phyloP scores from a whole-genome alignment of 1,284 basidiomycete genomes.

The Taiwanofungus camphoratus region DNA sequence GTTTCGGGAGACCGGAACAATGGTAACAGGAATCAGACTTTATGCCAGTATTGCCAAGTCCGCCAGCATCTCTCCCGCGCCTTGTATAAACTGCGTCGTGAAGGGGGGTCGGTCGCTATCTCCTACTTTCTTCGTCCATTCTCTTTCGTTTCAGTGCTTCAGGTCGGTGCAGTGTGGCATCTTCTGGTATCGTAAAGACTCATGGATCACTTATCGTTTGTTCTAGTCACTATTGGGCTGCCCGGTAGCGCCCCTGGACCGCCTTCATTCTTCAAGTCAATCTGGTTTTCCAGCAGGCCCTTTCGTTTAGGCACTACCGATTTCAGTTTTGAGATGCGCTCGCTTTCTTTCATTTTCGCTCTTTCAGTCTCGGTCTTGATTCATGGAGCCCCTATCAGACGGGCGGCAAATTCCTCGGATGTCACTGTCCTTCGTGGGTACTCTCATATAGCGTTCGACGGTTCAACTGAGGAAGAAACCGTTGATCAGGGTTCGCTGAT shows the following conservation, averaged over 20 bases:
- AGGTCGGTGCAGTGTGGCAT: slow-evolving; percentile 1
- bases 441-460: slow-evolving; percentile 1
- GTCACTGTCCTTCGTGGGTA: slow-evolving; percentile 58
- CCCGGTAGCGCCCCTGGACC: slow-evolving; percentile 63
- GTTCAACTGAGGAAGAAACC: neutral
- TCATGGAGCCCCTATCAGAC: slow-evolving; percentile 45
- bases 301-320: slow-evolving; percentile 35
- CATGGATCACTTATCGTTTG: neutral
- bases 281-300: slow-evolving; percentile 42
- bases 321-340: slow-evolving; percentile 37
- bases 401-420: slow-evolving; percentile 38
- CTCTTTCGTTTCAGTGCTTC: slow-evolving; percentile 14
- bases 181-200: neutral
- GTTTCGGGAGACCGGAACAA: neutral
- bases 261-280: slow-evolving; percentile 36
- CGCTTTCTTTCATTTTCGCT: slow-evolving; percentile 33
- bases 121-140: slow-evolving; percentile 5
- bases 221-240: slow-evolving; percentile 44
- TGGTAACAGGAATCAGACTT: slow-evolving; percentile 2
- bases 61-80: neutral
- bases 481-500: slow-evolving; percentile 59
- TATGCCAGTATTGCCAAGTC: too few relatives aligned
- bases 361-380: slow-evolving; percentile 45
- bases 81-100: slow-evolving; percentile 4
- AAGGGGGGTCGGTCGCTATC: neutral